Evolutionary conservation across 352 stramenopile species (phyloP).

Genomic region (Phytophthora pinifolia): DNA sequence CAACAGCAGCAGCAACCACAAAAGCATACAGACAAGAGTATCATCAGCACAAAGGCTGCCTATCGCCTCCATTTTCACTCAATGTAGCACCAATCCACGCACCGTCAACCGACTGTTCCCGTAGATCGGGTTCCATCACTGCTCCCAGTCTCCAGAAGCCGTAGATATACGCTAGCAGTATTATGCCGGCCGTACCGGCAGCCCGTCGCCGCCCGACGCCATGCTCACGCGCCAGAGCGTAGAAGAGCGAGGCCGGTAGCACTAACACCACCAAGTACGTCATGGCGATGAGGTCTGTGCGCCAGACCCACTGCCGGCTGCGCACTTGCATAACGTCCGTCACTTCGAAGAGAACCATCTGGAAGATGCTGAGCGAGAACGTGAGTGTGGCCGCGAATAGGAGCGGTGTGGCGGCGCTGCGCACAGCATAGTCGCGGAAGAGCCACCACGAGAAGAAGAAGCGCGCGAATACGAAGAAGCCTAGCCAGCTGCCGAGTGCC

Average conservation of each 20-base stretch:
- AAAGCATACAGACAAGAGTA: constrained; percentile 10
- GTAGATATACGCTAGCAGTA: constrained; percentile 67
- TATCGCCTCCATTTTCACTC: constrained; percentile 5
- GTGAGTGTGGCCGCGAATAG: constrained; percentile 77
- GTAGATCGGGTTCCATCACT: constrained; percentile 49
- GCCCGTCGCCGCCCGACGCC: constrained; percentile 35
- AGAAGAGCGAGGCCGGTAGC: constrained; percentile 78
- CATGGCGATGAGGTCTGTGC: constrained; percentile 73
- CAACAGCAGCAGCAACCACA: neutral
- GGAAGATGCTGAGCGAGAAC: constrained; percentile 79
- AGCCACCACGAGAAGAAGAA: constrained; percentile 86
- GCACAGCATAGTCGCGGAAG: constrained; percentile 84
- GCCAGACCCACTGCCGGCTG: constrained; percentile 77
- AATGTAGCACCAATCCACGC: constrained; percentile 2
- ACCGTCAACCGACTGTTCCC: constrained; percentile 50
- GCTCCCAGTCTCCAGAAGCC: constrained; percentile 70
- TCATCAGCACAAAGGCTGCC: constrained; percentile 1
- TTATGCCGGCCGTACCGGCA: constrained; percentile 10
- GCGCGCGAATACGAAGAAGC: constrained; percentile 68
- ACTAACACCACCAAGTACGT: constrained; percentile 77
- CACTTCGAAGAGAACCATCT: constrained; percentile 84
- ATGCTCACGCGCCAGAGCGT: constrained; percentile 69
- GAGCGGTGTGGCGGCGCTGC: constrained; percentile 47
- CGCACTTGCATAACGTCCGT: constrained; percentile 62
- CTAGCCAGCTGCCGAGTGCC: constrained; percentile 44